These are phyloP conservation scores for Clausena lansium DNA, from an alignment of 345 rosid species.

Conservation along the genomic window DNA sequence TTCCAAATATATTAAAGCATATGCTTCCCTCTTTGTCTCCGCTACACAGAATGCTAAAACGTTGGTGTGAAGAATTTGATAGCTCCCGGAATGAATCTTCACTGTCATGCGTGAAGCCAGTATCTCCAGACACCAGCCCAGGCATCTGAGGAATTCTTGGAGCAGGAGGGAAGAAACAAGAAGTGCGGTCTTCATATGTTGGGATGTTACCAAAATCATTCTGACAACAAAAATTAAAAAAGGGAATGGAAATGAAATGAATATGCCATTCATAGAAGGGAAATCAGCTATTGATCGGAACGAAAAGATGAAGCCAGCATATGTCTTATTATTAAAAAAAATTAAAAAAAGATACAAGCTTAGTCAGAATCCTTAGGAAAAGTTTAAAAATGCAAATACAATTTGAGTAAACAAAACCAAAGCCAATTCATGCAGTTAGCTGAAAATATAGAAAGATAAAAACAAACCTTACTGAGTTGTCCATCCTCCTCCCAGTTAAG, in stretches of 20 bases:
- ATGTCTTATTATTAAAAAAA: not conserved
- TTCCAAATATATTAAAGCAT: slow-evolving; percentile 88
- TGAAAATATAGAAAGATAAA: slow-evolving; percentile 3
- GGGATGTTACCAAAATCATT: slow-evolving; percentile 40
- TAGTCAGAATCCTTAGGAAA: slow-evolving; percentile 2
- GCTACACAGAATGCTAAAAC: slow-evolving; percentile 89
- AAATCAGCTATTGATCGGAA: not conserved
- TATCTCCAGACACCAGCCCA: slow-evolving; percentile 79
- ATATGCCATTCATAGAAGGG: not conserved
- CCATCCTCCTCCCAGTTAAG: slow-evolving; percentile 90
- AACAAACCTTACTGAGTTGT: slow-evolving; percentile 40
- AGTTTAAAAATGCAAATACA: not conserved
- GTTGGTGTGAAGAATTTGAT: slow-evolving; percentile 69
- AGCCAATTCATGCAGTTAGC: not conserved
- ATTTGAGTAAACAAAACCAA: not conserved
- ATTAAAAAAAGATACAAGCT: not conserved
- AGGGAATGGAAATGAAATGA: slow-evolving; percentile 1
- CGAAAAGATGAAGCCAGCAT: not conserved
- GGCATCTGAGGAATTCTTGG: slow-evolving; percentile 83
- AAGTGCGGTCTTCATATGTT: slow-evolving; percentile 75
- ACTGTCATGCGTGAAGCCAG: slow-evolving; percentile 71
- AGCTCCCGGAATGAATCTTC: slow-evolving; percentile 83
- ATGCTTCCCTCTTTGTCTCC: slow-evolving; percentile 82
- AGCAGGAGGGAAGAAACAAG: slow-evolving; percentile 86
- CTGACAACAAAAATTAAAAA: slow-evolving; percentile 32